Evolutionary conservation across 2,329 filamentous ascomycete species (phyloP).

Genomic region (Diaporthe helianthi): DNA sequence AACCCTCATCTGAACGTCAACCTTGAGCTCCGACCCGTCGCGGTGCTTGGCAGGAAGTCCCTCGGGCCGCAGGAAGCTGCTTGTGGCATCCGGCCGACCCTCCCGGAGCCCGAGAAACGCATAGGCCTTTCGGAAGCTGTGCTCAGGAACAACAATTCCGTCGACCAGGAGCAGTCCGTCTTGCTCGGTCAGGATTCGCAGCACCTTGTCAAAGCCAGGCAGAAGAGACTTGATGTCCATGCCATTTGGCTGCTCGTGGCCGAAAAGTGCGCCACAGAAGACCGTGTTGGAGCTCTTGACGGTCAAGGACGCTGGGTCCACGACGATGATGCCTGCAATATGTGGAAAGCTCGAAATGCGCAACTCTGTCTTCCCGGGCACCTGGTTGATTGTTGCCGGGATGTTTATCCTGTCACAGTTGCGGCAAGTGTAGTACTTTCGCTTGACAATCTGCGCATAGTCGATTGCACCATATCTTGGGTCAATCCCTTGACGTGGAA

Average conservation of each 20-base stretch:
- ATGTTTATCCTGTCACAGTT: constrained; percentile 81
- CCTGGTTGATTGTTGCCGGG: constrained; percentile 80
- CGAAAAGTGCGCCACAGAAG: constrained; percentile 91
- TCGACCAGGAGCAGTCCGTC: constrained; percentile 85
- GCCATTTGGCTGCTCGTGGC: constrained; percentile 83
- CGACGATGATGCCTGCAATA: constrained; percentile 94
- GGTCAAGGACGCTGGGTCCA: constrained; percentile 78
- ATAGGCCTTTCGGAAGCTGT: constrained; percentile 89
- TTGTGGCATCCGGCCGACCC: constrained; percentile 78
- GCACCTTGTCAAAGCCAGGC: constrained; percentile 83
- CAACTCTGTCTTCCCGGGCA: constrained; percentile 73
- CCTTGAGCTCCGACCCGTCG: constrained; percentile 89
- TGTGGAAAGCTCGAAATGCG: constrained; percentile 94
- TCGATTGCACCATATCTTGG: constrained; percentile 76
- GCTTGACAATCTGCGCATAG: constrained; percentile 74
- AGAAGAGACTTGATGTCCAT: constrained; percentile 81
- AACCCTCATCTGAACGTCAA: constrained; percentile 96
- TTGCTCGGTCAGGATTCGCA: constrained; percentile 83
- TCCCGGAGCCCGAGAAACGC: constrained; percentile 85
- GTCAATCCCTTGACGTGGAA: constrained; percentile 78
- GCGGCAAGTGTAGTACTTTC: constrained; percentile 84
- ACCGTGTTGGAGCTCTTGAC: constrained; percentile 95
- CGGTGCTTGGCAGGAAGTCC: constrained; percentile 86
- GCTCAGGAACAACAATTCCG: constrained; percentile 96
- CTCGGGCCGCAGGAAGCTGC: constrained; percentile 82